Percentiles rank a stretch among this genome's conserved stretches.
phyloP scores from a whole-genome alignment of 169 alveolate species.

The Sarcocystis neurona region DNA sequence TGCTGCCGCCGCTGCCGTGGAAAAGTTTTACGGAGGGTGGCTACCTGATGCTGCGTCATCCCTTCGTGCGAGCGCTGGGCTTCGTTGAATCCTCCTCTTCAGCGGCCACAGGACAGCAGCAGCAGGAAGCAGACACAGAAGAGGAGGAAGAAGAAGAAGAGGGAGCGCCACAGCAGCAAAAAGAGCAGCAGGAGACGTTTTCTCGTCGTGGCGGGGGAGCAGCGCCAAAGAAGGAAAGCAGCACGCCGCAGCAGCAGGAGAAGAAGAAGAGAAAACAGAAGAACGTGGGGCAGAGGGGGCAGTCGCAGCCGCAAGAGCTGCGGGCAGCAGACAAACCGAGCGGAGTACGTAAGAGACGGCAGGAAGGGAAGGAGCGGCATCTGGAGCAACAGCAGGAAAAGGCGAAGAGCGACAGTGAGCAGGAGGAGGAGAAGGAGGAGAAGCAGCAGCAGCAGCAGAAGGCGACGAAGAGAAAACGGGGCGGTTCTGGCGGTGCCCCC shows the following conservation, averaged over 20 bases:
- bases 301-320: neutral
- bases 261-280: neutral
- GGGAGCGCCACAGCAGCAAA: slow-evolving; percentile 29
- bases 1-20: slow-evolving; percentile 60
- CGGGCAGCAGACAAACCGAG: slow-evolving; percentile 12
- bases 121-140: neutral
- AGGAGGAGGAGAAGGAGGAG: neutral
- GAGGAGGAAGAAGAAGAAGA: neutral
- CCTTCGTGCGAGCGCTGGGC: slow-evolving; percentile 51
- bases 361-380: slow-evolving; percentile 16
- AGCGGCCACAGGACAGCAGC: neutral
- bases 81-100: neutral
- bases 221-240: neutral
- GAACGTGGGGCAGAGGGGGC: neutral
- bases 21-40: slow-evolving; percentile 38
- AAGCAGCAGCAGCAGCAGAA: neutral
- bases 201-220: slow-evolving; percentile 14
- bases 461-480: neutral
- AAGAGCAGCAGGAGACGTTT: neutral
- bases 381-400: neutral
- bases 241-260: neutral
- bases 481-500: neutral
- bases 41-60: slow-evolving; percentile 59
- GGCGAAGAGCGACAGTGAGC: slow-evolving; percentile 24
- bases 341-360: neutral